Percentiles rank a stretch among this genome's conserved stretches.
These are phyloP conservation scores for Paspalum vaginatum DNA, from an alignment of 176 grass and related monocot genomes.

Conservation along the genomic window DNA sequence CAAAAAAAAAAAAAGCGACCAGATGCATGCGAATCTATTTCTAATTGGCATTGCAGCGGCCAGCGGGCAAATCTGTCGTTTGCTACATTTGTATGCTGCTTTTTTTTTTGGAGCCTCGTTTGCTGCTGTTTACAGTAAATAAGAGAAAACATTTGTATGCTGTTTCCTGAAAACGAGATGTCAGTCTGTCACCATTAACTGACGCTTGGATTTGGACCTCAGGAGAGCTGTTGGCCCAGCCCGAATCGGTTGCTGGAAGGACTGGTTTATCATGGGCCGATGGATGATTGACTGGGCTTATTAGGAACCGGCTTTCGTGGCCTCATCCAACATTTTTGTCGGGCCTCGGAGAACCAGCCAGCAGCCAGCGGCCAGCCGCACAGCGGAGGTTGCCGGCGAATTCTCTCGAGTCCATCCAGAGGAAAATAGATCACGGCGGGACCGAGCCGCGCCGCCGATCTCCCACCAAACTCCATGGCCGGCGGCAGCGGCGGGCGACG, in stretches of 20 bases:
- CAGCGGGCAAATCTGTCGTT: not conserved
- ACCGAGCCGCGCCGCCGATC: not conserved
- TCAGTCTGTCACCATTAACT: not conserved
- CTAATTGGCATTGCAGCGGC: not conserved
- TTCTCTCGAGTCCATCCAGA: not conserved
- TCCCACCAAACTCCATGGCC: conserved; percentile 33
- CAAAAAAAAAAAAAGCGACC: not conserved
- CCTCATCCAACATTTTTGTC: not conserved
- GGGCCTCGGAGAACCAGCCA: not conserved
- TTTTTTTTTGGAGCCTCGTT: too few relatives aligned
- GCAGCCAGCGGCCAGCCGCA: not conserved
- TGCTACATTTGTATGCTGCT: not conserved
- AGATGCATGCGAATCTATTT: not conserved
- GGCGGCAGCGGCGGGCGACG: not conserved
- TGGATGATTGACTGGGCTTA: not conserved
- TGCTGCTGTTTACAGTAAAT: too few relatives aligned
- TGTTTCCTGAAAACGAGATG: not conserved
- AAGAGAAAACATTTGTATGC: not conserved
- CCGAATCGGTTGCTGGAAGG: too few relatives aligned
- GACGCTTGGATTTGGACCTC: not conserved
- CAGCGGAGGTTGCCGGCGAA: not conserved
- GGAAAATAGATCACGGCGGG: conserved; percentile 3
- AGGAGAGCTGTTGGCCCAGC: not conserved
- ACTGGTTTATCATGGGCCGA: not conserved
- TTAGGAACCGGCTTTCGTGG: not conserved